Evolutionary conservation across 2,329 filamentous ascomycete genomes (phyloP).

Genomic region (Calonectria crousiana): DNA sequence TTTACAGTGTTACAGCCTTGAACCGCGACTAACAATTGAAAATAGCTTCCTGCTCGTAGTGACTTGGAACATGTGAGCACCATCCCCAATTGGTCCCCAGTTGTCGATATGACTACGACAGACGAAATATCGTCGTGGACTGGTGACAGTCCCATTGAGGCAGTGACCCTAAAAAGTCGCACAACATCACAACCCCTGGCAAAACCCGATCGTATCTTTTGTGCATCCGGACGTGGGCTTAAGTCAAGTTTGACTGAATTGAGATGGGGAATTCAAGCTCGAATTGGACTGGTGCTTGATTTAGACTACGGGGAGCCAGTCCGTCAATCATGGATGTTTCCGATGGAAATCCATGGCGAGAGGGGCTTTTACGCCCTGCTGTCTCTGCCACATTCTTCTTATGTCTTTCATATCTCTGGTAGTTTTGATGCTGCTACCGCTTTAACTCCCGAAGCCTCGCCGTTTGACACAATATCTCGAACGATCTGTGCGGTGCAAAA

Average conservation of each 20-base stretch:
- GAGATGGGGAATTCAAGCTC: slow-evolving; percentile 77
- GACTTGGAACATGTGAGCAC: slow-evolving; percentile 55
- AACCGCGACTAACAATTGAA: slow-evolving; percentile 16
- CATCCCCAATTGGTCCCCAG: slow-evolving; percentile 74
- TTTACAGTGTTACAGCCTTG: too few relatives aligned
- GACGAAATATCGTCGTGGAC: slow-evolving; percentile 49
- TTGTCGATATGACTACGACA: slow-evolving; percentile 67
- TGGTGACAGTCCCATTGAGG: slow-evolving; percentile 3
- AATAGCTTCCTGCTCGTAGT: slow-evolving; percentile 66
- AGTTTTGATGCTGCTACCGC: slow-evolving; percentile 61
- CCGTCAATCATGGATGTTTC: slow-evolving; percentile 67
- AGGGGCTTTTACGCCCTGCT: slow-evolving; percentile 55
- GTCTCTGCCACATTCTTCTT: slow-evolving; percentile 62
- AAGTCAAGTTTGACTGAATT: slow-evolving; percentile 76
- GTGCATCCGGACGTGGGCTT: slow-evolving; percentile 72
- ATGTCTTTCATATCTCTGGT: slow-evolving; percentile 60
- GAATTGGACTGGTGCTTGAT: slow-evolving; percentile 70
- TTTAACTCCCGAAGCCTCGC: slow-evolving; percentile 53
- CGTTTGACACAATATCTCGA: slow-evolving; percentile 65
- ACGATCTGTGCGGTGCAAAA: slow-evolving; percentile 62
- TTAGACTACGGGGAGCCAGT: slow-evolving; percentile 64
- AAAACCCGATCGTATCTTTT: slow-evolving; percentile 69
- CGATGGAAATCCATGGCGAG: slow-evolving; percentile 33
- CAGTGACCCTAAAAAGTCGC: slow-evolving; percentile 21
- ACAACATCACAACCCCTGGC: slow-evolving; percentile 41